Evolutionary conservation across 306 rosid species (phyloP).

Genomic region (Quercus ilex): DNA sequence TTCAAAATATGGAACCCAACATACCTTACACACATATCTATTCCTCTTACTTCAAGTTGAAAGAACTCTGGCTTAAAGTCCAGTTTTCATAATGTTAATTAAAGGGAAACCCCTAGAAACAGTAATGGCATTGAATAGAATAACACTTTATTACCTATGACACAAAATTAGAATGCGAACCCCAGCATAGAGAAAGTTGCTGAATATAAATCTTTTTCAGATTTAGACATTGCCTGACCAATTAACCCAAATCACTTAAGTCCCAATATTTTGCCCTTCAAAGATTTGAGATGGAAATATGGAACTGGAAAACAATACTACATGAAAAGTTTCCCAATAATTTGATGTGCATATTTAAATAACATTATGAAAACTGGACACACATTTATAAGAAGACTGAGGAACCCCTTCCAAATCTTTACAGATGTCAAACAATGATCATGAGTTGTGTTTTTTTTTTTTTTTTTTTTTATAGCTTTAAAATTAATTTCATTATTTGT

Average conservation of each 20-base stretch:
- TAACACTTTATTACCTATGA: not conserved
- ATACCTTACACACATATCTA: not conserved
- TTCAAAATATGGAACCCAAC: not conserved
- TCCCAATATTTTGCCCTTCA: not conserved
- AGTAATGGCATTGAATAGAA: not conserved
- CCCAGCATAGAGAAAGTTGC: not conserved
- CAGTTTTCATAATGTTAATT: not conserved
- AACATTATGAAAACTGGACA: not conserved
- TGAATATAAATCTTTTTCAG: not conserved
- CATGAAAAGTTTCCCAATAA: not conserved
- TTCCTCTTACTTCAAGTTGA: not conserved
- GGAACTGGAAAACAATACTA: not conserved
- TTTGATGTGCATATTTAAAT: not conserved
- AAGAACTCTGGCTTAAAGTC: not conserved
- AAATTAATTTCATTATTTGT: no score
- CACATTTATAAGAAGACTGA: not conserved
- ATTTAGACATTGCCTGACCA: not conserved
- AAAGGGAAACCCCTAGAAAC: not conserved
- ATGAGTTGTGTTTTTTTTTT: no score
- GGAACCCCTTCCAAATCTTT: not conserved
- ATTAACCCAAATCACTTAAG: not conserved
- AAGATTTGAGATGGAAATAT: not conserved
- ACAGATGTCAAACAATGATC: not conserved
- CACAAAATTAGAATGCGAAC: not conserved
- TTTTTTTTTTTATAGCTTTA: no score